phyloP scores from a whole-genome alignment of 345 rosid genomes.

The Populus pruinosa region DNA sequence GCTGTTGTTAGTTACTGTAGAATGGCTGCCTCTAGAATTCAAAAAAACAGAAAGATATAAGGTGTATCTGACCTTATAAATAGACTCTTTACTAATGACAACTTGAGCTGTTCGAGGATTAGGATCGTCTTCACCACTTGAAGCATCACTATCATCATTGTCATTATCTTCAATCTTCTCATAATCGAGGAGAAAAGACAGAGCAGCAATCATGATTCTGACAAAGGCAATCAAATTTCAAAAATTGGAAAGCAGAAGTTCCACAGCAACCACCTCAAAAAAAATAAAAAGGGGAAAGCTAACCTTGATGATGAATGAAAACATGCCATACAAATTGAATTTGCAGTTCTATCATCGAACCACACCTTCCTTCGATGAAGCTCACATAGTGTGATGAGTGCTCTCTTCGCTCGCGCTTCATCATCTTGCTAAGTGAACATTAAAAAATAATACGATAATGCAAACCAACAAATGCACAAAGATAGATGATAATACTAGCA shows the following conservation, averaged over 20 bases:
- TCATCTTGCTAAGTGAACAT: constrained; percentile 59
- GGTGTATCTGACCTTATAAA: constrained; percentile 65
- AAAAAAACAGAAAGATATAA: not conserved
- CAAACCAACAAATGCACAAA: not conserved
- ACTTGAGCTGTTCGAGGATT: constrained; percentile 40
- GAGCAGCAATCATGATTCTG: constrained; percentile 80
- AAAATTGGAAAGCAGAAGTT: constrained; percentile 4
- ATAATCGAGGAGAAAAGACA: constrained; percentile 82
- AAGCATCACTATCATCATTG: constrained; percentile 58
- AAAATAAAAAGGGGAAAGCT: not conserved
- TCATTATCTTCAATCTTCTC: constrained; percentile 74
- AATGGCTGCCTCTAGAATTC: not conserved
- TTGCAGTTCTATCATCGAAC: constrained; percentile 86
- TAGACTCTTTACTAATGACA: constrained; percentile 56
- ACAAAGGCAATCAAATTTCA: constrained; percentile 8
- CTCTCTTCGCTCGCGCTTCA: constrained; percentile 71
- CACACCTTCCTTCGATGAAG: constrained; percentile 81
- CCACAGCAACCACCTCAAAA: not conserved
- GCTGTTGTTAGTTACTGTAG: not conserved
- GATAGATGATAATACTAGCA: not conserved
- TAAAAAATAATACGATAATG: not conserved
- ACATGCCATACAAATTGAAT: constrained; percentile 86
- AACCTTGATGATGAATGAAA: constrained; percentile 86
- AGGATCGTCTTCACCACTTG: constrained; percentile 68
- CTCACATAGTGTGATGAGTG: constrained; percentile 67